Evolutionary conservation across 768 basidiomycete genomes (phyloP).

Genomic region (Mycena alexandri): DNA sequence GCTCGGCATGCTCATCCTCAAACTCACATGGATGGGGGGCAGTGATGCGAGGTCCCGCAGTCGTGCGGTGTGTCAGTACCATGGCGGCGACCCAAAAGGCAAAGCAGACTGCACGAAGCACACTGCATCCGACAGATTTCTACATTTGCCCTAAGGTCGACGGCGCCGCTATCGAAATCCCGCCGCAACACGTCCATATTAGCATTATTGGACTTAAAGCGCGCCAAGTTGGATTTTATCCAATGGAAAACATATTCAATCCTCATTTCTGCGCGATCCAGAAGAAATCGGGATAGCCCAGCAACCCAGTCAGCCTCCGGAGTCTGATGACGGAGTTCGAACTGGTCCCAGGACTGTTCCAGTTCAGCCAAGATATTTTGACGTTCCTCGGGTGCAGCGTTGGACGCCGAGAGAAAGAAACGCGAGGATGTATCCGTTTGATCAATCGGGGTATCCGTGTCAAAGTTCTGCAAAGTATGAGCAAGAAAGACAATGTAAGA

Average conservation of each 20-base stretch:
- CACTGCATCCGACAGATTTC: conserved; percentile 66
- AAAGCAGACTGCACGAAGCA: conserved; percentile 59
- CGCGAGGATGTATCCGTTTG: conserved; percentile 49
- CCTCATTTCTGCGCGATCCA: conserved; percentile 54
- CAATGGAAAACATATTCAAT: conserved; percentile 62
- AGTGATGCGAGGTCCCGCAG: conserved; percentile 64
- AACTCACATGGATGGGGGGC: conserved; percentile 59
- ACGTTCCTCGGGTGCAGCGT: conserved; percentile 40
- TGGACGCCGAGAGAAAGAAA: conserved; percentile 45
- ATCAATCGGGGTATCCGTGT: conserved; percentile 58
- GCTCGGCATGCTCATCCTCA: conserved; percentile 47
- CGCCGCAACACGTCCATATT: conserved; percentile 60
- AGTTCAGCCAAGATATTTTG: conserved; percentile 36
- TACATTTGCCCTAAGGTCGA: conserved; percentile 59
- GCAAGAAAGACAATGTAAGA: neutral
- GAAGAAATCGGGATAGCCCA: conserved; percentile 53
- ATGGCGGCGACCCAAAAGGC: conserved; percentile 60
- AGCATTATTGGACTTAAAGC: conserved; percentile 60
- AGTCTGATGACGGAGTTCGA: conserved; percentile 47
- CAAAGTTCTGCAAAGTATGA: conserved; percentile 56
- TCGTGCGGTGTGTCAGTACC: conserved; percentile 54
- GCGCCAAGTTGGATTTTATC: conserved; percentile 61
- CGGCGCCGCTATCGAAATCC: conserved; percentile 53
- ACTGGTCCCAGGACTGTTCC: conserved; percentile 48
- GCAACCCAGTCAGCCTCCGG: conserved; percentile 58